phyloP scores from a whole-genome alignment of 163 green algal species.

The Trebouxia gelatinosa region DNA sequence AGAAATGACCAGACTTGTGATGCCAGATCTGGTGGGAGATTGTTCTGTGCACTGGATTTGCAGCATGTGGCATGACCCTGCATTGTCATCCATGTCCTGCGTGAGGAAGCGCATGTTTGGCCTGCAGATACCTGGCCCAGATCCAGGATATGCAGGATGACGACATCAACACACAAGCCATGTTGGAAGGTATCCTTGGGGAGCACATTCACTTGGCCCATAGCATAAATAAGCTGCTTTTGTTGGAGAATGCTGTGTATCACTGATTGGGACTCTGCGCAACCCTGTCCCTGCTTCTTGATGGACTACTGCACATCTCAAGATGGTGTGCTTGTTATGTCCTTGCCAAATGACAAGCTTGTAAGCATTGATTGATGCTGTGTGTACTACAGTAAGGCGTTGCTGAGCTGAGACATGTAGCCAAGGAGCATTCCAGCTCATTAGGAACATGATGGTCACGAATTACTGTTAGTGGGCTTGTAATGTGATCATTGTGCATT shows the following conservation, averaged over 20 bases:
- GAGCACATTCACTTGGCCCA: constrained; percentile 1
- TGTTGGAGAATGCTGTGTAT: constrained; percentile 20
- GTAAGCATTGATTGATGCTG: too few species aligned
- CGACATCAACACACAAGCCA: constrained; percentile 5
- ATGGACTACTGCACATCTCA: too few species aligned
- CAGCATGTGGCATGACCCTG: background rate
- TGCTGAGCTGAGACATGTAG: too few species aligned
- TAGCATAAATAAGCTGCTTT: constrained; percentile 20
- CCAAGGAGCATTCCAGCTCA: too few species aligned
- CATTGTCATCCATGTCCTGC: constrained; percentile 18
- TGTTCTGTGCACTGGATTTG: background rate
- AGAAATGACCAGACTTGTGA: background rate
- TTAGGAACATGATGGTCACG: too few species aligned
- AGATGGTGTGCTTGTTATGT: too few species aligned
- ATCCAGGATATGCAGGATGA: constrained; percentile 9
- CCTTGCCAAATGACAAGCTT: too few species aligned
- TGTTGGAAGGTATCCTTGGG: constrained; percentile 11
- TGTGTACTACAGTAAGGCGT: too few species aligned
- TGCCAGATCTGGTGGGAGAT: background rate
- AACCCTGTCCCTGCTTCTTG: too few species aligned
- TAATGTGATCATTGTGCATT: too few species aligned
- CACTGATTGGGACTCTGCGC: too few species aligned
- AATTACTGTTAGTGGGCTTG: too few species aligned
- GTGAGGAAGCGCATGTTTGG: background rate
- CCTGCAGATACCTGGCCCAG: constrained; percentile 8